phyloP scores from a whole-genome alignment of 2,329 filamentous ascomycete genomes.

The Intubia oerlemansii region DNA sequence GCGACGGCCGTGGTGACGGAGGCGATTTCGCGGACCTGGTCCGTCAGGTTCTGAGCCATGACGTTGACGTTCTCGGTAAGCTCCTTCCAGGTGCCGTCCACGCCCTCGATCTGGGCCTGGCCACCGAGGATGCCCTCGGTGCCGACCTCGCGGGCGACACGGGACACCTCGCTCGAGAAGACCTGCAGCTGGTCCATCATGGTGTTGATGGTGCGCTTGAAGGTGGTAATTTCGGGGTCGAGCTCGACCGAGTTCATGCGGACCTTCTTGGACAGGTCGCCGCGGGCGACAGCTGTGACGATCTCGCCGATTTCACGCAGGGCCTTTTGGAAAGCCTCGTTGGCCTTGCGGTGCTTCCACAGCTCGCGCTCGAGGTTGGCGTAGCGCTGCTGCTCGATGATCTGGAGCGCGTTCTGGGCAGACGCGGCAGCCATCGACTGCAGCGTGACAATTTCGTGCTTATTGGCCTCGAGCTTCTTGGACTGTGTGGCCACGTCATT shows the following conservation, averaged over 20 bases:
- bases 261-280: constrained; percentile 91
- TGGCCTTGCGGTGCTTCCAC: constrained; percentile 93
- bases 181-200: constrained; percentile 98
- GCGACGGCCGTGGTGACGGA: constrained; percentile 69
- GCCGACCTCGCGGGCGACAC: constrained; percentile 84
- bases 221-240: constrained; percentile 94
- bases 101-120: constrained; percentile 80
- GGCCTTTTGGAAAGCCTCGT: constrained; percentile 95
- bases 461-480: constrained; percentile 73
- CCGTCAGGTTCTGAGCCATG: constrained; percentile 65
- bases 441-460: constrained; percentile 61
- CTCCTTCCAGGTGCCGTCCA: constrained; percentile 95
- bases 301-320: constrained; percentile 93
- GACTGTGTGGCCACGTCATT: constrained; percentile 90
- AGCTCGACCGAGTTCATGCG: constrained; percentile 90
- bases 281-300: constrained; percentile 84
- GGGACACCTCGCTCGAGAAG: constrained; percentile 89
- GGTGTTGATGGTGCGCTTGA: constrained; percentile 95
- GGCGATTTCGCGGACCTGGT: constrained; percentile 71
- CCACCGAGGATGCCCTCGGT: constrained; percentile 88
- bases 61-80: constrained; percentile 78
- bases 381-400: constrained; percentile 73
- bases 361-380: constrained; percentile 79
- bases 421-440: constrained; percentile 27
- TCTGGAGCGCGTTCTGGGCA: constrained; percentile 61